Base-by-base conservation (phyloP, 345 rosid species). In the Citrus trifoliata region DNA sequence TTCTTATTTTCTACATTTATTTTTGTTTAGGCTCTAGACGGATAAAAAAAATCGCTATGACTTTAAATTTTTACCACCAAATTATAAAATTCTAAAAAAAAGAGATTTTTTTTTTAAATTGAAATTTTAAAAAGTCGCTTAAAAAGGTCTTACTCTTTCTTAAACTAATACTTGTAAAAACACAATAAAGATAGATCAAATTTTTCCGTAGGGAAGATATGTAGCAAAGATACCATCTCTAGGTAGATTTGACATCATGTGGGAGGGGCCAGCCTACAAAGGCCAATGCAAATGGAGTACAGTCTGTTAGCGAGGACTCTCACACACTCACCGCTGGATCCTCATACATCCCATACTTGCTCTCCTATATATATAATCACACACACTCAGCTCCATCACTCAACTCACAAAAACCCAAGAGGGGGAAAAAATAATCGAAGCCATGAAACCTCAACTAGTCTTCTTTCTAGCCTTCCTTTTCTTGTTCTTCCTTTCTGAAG, bases 221-320 rank as follows among this genome's bases (percentile, higher is more conserved):
- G 18, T 2, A 53, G 25, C 35, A 63, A 70, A 73, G 78, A 82
- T 53, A 24, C 55, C 35, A 24, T 73, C 21, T 53, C 69, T 53
- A 56, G 56, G 77, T 42, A 40, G 74, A 77, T 37, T 59, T 35
- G 82, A 76, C 53, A 74, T 5, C 30, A 30, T 16, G 21, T 18
- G 73, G 58, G 30, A 72, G 78, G 81, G 80, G 67, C 80, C 84
- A 63, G 35, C 56, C 83, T 18, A 19, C 38, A 40, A 10, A 40
- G 7, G 40, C 40, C 21, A 72, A 62, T 60, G 64, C 65, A 86
- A 80, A 81, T 92, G 95, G 96, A 83, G 82, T 85, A 88, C 95
- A 92, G 91, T 78, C 93, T 89, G 94, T 83, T 85, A 32, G 22
- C 82, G 73, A 74, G 67, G 76, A 40, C 55, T 35, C 55, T 27